Base-by-base conservation (phyloP, 495 filamentous ascomycete genomes). In the Lasiosphaeria miniovina region DNA sequence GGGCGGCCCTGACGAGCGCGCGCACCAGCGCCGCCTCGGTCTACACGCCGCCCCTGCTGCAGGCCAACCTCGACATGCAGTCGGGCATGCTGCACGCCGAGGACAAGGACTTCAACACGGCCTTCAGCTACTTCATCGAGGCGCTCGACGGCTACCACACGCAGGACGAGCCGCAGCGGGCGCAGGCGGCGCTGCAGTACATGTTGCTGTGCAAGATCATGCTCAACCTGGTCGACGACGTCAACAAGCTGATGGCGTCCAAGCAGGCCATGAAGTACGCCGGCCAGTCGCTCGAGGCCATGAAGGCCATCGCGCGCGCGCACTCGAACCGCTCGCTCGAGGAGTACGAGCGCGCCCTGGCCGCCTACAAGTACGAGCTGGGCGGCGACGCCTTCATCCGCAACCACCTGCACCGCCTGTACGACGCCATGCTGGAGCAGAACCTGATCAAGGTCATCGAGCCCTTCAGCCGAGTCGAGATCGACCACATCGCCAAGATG, bases 171-270 rank as follows among this genome's bases (percentile, higher is more conserved):
- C 75, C 87, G 6, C 80, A 83, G 60, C 88, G 91, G 74, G 94
- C 94, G 5, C 93, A 91, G 8, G 87, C 93, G 8, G 90, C 94
- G 33, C 79, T 99, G 62, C 96, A 99, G 77, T 99, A 99, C 82
- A 98, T 99, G 95, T 82, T 99, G 38, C 86, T 99, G 35, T 98
- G 94, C 83, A 97, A 98, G 81, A 95, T 99, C 78, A 98, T 99
- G 94, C 81, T 97, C 62, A 99, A 99, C 77, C 77, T 93, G 36
- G 90, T 85, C 62, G 92, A 97, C 79, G 94, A 99, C 76, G 93
- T 99, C 69, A 93, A 91, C 75, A 82, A 86, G 67, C 80, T 98
- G 55, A 88, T 98, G 84, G 86, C 87, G 14, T 92, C 89, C 49
- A 98, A 98, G 81, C 91, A 96, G 72, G 94, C 94, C 36, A 84